phyloP scores from a whole-genome alignment of 2,329 filamentous ascomycete genomes.

The Pseudocercospora fuligena region DNA sequence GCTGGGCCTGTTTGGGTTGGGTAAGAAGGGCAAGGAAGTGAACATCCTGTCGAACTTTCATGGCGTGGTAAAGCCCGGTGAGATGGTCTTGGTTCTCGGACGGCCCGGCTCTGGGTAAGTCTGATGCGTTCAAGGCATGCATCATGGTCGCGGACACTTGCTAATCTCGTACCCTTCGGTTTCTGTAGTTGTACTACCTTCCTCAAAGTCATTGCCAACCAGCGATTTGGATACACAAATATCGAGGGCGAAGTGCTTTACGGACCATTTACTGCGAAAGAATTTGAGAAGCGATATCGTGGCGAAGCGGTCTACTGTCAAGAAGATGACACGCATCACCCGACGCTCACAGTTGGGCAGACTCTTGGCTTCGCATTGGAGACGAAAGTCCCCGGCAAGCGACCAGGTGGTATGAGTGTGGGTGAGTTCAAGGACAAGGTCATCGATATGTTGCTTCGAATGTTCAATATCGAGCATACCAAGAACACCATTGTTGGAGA shows the following conservation, averaged over 20 bases:
- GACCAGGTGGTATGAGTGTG: slow-evolving; percentile 40
- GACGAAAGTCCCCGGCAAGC: slow-evolving; percentile 80
- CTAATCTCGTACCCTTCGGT: no score
- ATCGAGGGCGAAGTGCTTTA: slow-evolving; percentile 68
- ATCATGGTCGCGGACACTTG: no score
- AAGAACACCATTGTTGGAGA: slow-evolving; percentile 84
- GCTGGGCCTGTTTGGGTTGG: slow-evolving; percentile 67
- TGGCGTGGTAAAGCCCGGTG: slow-evolving; percentile 72
- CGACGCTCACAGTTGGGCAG: slow-evolving; percentile 84
- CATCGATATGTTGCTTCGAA: slow-evolving; percentile 75
- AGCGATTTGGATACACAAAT: slow-evolving; percentile 63
- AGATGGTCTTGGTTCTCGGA: slow-evolving; percentile 86
- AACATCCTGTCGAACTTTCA: slow-evolving; percentile 75
- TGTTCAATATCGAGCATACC: slow-evolving; percentile 94
- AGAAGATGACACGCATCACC: slow-evolving; percentile 83
- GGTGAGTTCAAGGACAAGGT: slow-evolving; percentile 76
- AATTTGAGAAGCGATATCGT: slow-evolving; percentile 73
- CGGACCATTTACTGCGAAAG: slow-evolving; percentile 68
- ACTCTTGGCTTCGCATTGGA: slow-evolving; percentile 85
- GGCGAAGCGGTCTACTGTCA: slow-evolving; percentile 86
- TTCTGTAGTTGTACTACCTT: slow-evolving; percentile 63
- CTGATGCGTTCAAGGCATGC: no score
- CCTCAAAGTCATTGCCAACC: slow-evolving; percentile 60
- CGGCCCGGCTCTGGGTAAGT: slow-evolving; percentile 69
- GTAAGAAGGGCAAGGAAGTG: slow-evolving; percentile 71